Conservation (phyloP, 306 rosid species). For the Lotus japonicus region DNA sequence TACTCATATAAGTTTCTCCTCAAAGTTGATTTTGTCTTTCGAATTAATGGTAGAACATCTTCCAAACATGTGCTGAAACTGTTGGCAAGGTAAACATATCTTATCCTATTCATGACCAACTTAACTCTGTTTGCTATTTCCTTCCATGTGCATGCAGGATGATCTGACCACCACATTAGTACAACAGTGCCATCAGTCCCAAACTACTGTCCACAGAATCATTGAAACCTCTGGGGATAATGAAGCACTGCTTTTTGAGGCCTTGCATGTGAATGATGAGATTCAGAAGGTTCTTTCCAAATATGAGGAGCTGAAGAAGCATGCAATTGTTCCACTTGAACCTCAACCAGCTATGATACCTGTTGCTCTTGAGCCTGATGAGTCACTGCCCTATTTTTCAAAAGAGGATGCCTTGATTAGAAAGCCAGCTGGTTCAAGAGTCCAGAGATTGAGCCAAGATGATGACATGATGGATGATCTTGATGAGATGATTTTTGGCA, state of each 20-base stretch:
- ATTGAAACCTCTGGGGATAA: constrained; percentile 63
- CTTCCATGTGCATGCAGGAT: constrained; percentile 56
- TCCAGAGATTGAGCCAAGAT: constrained; percentile 25
- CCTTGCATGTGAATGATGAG: constrained; percentile 79
- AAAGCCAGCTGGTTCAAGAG: constrained; percentile 48
- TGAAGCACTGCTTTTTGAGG: constrained; percentile 79
- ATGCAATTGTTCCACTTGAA: constrained; percentile 26
- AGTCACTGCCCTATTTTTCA: constrained; percentile 36
- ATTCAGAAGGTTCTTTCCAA: constrained; percentile 62
- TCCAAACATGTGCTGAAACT: too few relatives aligned
- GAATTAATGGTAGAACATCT: too few relatives aligned
- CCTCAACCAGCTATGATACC: constrained; percentile 73
- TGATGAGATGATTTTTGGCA: constrained; percentile 96
- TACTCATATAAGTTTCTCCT: too few relatives aligned
- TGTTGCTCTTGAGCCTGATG: constrained; percentile 64
- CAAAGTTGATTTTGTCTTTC: too few relatives aligned
- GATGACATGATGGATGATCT: constrained; percentile 96
- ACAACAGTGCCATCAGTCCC: constrained; percentile 65
- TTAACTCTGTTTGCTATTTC: not conserved
- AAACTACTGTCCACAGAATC: constrained; percentile 46
- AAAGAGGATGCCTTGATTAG: constrained; percentile 56
- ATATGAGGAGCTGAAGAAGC: constrained; percentile 55
- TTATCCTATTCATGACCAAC: not conserved
- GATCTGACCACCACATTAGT: constrained; percentile 66
- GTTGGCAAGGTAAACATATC: not conserved